Conservation (phyloP, 495 filamentous ascomycete genomes). For the Daldinia loculata region DNA sequence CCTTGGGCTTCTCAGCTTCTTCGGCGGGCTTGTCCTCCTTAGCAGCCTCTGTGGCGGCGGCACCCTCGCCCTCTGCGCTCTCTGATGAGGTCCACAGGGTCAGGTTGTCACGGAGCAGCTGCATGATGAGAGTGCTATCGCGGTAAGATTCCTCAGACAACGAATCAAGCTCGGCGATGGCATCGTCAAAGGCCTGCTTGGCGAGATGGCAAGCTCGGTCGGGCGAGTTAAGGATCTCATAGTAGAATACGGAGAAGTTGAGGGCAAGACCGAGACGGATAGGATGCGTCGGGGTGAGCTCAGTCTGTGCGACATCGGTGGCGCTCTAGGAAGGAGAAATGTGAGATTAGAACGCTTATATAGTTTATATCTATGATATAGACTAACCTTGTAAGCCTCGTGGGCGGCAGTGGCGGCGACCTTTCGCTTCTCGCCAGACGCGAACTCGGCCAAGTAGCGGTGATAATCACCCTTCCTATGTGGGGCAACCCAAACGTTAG, state of each 20-base stretch:
- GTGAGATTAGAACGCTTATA: conserved; percentile 22
- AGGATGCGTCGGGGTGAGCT: conserved; percentile 97
- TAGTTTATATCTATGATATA: conserved; percentile 2
- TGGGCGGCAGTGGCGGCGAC: conserved; percentile 93
- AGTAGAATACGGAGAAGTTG: conserved; percentile 99
- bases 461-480: conserved; percentile 99
- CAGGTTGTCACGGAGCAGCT: conserved; percentile 98
- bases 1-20: conserved; percentile 61
- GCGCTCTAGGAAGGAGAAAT: conserved; percentile 69
- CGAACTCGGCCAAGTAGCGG: conserved; percentile 99
- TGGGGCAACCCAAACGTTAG: conserved; percentile 18
- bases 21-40: conserved; percentile 63
- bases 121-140: conserved; percentile 99
- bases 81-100: conserved; percentile 99
- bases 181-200: conserved; percentile 99
- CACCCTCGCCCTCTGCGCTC: conserved; percentile 79
- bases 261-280: conserved; percentile 98
- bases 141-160: conserved; percentile 99
- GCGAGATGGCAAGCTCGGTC: conserved; percentile 98
- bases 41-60: conserved; percentile 69
- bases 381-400: conserved; percentile 95
- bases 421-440: conserved; percentile 99
- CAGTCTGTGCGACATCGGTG: conserved; percentile 97
- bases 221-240: conserved; percentile 99
- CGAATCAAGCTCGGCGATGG: conserved; percentile 98